Evolutionary conservation across 331 rosid genomes (phyloP).

Genomic region (Malus hybrid): DNA sequence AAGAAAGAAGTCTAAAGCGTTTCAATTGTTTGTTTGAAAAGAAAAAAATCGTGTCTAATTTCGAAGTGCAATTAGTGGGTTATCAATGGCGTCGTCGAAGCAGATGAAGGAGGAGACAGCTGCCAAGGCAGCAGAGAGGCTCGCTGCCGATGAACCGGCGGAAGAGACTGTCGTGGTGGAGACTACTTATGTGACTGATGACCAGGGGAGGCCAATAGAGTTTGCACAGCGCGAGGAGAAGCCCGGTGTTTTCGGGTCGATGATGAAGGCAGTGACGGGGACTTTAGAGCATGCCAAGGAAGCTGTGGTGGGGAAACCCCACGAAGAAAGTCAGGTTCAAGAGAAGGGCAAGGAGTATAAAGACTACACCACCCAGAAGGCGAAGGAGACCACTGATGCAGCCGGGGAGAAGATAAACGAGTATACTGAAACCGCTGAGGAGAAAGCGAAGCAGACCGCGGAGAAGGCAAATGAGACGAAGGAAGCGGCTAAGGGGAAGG

Average conservation of each 20-base stretch:
- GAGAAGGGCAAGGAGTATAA: constrained; percentile 3
- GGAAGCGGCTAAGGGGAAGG: not conserved
- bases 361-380: constrained; percentile 8
- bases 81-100: constrained; percentile 55
- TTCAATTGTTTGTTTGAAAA: not conserved
- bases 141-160: constrained; percentile 45
- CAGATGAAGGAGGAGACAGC: constrained; percentile 56
- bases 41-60: not conserved
- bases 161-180: constrained; percentile 14
- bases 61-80: not conserved
- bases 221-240: constrained; percentile 16
- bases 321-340: not conserved
- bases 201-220: not conserved
- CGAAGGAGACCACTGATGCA: constrained; percentile 4
- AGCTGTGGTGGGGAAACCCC: constrained; percentile 54
- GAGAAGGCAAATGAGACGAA: constrained; percentile 24
- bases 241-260: constrained; percentile 60
- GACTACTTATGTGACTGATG: not conserved
- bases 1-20: not conserved
- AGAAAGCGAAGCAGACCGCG: constrained; percentile 6
- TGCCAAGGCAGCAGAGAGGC: constrained; percentile 49
- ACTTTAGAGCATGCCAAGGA: constrained; percentile 59
- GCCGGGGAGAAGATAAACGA: not conserved
- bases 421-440: not conserved
- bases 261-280: constrained; percentile 46